phyloP scores from a whole-genome alignment of 2,329 filamentous ascomycete species.

The Hymenoscyphus infarciens region DNA sequence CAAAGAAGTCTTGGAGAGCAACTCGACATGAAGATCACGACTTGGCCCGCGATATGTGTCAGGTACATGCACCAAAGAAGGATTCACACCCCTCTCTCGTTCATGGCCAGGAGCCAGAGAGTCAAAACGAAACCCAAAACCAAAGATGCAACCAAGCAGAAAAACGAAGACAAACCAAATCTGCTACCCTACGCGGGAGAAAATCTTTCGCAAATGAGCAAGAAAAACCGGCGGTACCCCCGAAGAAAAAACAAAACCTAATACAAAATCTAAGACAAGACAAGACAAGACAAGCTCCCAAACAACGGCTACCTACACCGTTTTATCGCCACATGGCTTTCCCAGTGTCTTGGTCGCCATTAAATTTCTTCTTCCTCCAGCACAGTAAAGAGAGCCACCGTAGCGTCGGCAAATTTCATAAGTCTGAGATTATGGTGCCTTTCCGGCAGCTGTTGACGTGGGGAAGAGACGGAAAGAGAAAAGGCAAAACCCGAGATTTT shows the following conservation, averaged over 20 bases:
- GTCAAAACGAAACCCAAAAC: too few species aligned
- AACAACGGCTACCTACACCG: slow-evolving; percentile 1
- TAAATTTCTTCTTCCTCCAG: neutral
- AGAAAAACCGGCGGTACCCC: neutral
- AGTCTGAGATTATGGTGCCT: neutral
- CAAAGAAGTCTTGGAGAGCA: neutral
- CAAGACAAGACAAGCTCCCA: neutral
- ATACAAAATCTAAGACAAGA: neutral
- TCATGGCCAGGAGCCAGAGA: neutral
- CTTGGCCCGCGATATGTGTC: neutral
- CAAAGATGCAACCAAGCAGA: neutral
- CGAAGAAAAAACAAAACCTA: neutral
- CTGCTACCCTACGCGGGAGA: neutral
- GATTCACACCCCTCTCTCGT: neutral
- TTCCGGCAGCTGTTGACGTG: neutral
- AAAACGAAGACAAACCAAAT: neutral
- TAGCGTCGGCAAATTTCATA: neutral
- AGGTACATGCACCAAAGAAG: neutral
- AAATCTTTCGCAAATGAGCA: neutral
- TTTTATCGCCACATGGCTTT: neutral
- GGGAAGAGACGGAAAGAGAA: neutral
- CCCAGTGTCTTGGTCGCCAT: neutral
- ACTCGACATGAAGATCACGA: neutral
- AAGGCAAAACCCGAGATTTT: neutral
- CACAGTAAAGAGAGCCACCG: neutral